Conservation (phyloP, 352 stramenopile species). For the Saprolegnia diclina region DNA sequence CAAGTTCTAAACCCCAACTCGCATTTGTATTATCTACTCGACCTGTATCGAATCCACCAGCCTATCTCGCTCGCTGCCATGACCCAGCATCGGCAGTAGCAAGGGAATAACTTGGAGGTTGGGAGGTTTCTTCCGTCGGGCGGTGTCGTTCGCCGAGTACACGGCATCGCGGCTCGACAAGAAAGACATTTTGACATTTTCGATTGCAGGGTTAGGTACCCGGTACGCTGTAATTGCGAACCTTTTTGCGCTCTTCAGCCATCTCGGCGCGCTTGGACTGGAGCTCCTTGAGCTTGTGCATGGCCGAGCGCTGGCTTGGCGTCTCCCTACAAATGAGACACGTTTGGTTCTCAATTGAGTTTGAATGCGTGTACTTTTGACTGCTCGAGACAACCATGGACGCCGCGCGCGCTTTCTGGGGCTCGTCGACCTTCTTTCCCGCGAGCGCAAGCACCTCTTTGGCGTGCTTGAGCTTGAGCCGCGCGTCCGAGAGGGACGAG, state of each 20-base stretch:
- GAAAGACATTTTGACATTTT: no score
- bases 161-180: no score
- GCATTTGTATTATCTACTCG: background rate
- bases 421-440: constrained; percentile 18
- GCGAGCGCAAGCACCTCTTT: constrained; percentile 20
- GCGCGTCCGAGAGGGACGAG: constrained; percentile 42
- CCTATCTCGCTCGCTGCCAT: no score
- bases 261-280: constrained; percentile 70
- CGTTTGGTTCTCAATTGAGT: no score
- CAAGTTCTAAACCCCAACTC: constrained; percentile 55
- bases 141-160: no score
- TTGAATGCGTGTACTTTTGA: background rate
- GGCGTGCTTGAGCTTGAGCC: constrained; percentile 56
- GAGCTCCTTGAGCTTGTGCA: constrained; percentile 66
- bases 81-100: no score
- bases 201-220: no score
- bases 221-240: constrained; percentile 69
- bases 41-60: no score
- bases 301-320: constrained; percentile 46
- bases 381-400: background rate
- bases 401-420: background rate
- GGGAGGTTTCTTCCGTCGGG: no score
- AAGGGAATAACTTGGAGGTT: no score
- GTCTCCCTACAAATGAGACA: constrained; percentile 38
- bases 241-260: constrained; percentile 65